Conservation (phyloP, 2,329 filamentous ascomycete species). For the Phymatotrichopsis omnivora region DNA sequence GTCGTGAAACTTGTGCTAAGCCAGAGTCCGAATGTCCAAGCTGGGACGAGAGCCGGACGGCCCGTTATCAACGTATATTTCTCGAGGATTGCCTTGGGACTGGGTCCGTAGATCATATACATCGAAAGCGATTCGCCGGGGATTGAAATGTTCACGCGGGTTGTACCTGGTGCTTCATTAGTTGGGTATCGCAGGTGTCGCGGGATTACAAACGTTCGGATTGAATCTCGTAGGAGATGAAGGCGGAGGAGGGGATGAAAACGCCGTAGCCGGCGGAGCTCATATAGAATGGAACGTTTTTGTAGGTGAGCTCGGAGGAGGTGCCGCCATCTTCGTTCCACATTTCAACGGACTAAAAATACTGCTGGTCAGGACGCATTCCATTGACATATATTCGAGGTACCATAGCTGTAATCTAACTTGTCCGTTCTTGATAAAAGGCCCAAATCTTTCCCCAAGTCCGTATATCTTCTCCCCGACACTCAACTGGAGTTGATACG, state of each 20-base stretch:
- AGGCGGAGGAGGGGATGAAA: conserved; percentile 61
- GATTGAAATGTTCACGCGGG: conserved; percentile 58
- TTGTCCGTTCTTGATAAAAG: conserved; percentile 67
- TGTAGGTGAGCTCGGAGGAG: conserved; percentile 59
- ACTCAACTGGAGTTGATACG: conserved; percentile 40
- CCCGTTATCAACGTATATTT: conserved; percentile 60
- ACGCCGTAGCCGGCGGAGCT: conserved; percentile 65
- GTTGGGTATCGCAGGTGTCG: too few species aligned
- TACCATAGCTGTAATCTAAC: background rate
- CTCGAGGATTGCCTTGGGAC: conserved; percentile 59
- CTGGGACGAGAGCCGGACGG: conserved; percentile 52
- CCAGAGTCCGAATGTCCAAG: conserved; percentile 68
- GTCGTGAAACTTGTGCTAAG: conserved; percentile 67
- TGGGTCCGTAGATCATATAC: conserved; percentile 61
- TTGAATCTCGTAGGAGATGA: conserved; percentile 61
- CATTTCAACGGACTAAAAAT: conserved; percentile 45
- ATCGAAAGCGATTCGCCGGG: conserved; percentile 61
- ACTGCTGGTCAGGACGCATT: too few species aligned
- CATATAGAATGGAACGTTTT: conserved; percentile 60
- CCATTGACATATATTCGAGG: background rate
- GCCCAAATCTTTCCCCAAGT: conserved; percentile 64
- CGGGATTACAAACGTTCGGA: too few species aligned
- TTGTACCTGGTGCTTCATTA: too few species aligned
- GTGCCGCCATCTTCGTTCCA: conserved; percentile 58
- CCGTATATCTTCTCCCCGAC: conserved; percentile 60